phyloP scores from a whole-genome alignment of 2,329 filamentous ascomycete genomes.

The Moelleriella libera region DNA sequence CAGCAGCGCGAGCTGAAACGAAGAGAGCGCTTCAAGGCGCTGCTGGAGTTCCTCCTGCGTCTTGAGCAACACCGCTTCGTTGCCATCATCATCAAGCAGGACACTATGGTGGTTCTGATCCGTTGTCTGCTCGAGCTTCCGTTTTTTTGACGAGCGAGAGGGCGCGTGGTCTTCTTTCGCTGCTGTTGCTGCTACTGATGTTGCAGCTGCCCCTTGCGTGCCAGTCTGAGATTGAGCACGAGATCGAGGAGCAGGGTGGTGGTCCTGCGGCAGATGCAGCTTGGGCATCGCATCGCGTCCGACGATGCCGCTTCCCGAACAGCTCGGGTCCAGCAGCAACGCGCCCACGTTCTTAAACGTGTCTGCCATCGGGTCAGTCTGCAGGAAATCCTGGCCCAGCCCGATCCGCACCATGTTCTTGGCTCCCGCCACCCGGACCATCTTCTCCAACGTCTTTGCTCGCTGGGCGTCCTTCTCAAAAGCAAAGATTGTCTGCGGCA shows the following conservation, averaged over 20 bases:
- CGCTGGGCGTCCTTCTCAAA: conserved; percentile 65
- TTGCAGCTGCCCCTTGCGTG: not conserved
- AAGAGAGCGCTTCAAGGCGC: conserved; percentile 59
- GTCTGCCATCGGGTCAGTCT: conserved; percentile 48
- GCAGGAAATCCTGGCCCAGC: conserved; percentile 68
- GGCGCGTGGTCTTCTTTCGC: too few species aligned
- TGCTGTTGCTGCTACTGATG: not conserved
- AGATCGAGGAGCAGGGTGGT: not conserved
- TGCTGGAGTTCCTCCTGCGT: conserved; percentile 43
- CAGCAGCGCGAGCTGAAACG: conserved; percentile 71
- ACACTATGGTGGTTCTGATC: conserved; percentile 15
- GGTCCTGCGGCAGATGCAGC: conserved; percentile 40
- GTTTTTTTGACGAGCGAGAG: conserved; percentile 3
- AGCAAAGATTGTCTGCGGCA: conserved; percentile 45
- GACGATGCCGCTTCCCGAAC: conserved; percentile 89
- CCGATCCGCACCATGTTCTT: conserved; percentile 52
- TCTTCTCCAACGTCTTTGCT: conserved; percentile 65
- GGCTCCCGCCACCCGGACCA: conserved; percentile 68
- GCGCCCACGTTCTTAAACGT: conserved; percentile 60
- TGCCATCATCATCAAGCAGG: conserved; percentile 44
- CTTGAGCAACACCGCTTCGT: conserved; percentile 30
- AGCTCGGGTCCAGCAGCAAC: conserved; percentile 82
- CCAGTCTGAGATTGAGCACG: conserved; percentile 4
- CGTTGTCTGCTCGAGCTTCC: conserved; percentile 27
- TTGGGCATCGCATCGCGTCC: conserved; percentile 68